A percentile compares a stretch with the other conserved stretches of the same genome.
Conservation (phyloP, 352 stramenopile genomes). For the Pythium apleroticum region DNA sequence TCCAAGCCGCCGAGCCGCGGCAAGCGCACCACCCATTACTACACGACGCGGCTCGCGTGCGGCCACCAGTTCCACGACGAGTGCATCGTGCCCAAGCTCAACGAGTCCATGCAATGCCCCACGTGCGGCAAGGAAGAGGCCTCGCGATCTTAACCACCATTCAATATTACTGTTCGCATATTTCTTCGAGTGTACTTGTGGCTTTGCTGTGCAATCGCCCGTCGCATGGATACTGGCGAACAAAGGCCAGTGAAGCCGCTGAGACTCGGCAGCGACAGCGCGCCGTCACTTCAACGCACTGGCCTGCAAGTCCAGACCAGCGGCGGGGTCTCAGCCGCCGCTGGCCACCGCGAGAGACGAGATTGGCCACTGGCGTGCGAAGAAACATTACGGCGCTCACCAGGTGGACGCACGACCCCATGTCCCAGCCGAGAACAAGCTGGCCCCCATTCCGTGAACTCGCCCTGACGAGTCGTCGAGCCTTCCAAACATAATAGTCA, state of each 20-base stretch:
- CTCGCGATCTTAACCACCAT: constrained; percentile 71
- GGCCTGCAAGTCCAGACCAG: neutral
- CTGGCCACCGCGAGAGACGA: neutral
- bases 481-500: constrained; percentile 5
- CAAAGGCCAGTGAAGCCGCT: neutral
- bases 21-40: neutral
- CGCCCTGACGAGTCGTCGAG: neutral
- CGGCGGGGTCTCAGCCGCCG: neutral
- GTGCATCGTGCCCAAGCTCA: constrained; percentile 78
- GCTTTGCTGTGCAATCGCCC: neutral
- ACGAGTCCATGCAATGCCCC: constrained; percentile 64
- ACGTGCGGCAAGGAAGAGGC: constrained; percentile 62
- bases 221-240: neutral
- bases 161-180: neutral
- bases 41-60: constrained; percentile 28
- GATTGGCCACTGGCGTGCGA: neutral
- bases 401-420: no score
- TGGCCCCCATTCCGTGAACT: neutral
- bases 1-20: constrained; percentile 6
- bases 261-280: neutral
- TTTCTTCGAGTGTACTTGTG: neutral
- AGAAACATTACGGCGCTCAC: neutral
- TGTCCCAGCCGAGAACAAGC: neutral
- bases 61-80: constrained; percentile 84
- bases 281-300: neutral